Percentiles rank a stretch among this genome's conserved stretches.
Conservation (phyloP, 768 basidiomycete species). For the Termitomyces sp. region DNA sequence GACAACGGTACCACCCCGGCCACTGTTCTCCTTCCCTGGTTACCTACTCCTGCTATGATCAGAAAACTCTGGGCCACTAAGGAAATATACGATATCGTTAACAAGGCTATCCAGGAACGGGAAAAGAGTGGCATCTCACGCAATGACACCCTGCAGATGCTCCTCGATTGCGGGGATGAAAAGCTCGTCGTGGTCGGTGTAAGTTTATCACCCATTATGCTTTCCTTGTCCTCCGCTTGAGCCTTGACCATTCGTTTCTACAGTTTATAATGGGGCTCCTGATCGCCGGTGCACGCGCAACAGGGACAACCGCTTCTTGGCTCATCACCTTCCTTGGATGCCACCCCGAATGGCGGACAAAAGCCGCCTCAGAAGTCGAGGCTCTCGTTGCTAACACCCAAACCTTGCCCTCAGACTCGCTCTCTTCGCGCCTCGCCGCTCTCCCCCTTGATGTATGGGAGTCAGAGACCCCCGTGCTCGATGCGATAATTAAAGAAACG, state of each 20-base stretch:
- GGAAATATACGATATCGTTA: slow-evolving; percentile 68
- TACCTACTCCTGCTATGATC: slow-evolving; percentile 69
- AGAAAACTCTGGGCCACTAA: slow-evolving; percentile 70
- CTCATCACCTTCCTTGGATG: slow-evolving; percentile 67
- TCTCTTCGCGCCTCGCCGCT: slow-evolving; percentile 45
- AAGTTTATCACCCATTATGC: slow-evolving; percentile 20
- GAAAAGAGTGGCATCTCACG: slow-evolving; percentile 49
- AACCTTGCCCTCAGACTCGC: slow-evolving; percentile 21
- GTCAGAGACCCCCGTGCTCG: slow-evolving; percentile 60
- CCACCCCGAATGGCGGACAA: slow-evolving; percentile 58
- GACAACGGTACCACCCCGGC: slow-evolving; percentile 70
- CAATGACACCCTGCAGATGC: slow-evolving; percentile 70
- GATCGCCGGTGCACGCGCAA: slow-evolving; percentile 77
- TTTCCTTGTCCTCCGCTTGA: not conserved
- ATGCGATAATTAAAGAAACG: slow-evolving; percentile 71
- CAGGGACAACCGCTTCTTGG: slow-evolving; percentile 78
- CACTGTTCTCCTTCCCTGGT: slow-evolving; percentile 71
- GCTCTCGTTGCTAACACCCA: slow-evolving; percentile 40
- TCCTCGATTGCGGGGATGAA: slow-evolving; percentile 68
- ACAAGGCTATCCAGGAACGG: slow-evolving; percentile 50
- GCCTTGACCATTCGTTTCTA: not conserved
- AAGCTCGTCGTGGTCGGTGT: slow-evolving; percentile 67
- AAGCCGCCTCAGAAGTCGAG: slow-evolving; percentile 58
- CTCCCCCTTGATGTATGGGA: slow-evolving; percentile 73
- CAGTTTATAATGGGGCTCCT: slow-evolving; percentile 82